Percentiles rank a stretch among this genome's conserved stretches.
Evolutionary conservation across 169 alveolate species (phyloP).

Genomic region (Cryptosporidium sp.): DNA sequence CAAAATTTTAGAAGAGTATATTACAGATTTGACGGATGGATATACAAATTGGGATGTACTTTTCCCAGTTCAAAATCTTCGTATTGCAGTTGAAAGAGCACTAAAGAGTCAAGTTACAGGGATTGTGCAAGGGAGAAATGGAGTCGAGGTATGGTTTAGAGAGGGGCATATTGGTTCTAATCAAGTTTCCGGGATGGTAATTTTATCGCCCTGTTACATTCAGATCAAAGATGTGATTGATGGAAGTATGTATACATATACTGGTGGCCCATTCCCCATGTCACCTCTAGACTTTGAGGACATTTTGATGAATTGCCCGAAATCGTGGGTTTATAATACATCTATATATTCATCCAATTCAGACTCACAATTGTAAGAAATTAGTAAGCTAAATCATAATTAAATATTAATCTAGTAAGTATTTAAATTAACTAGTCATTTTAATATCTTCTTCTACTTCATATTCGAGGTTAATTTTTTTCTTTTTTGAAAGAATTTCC

Average conservation of each 20-base stretch:
- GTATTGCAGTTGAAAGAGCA: conserved; percentile 70
- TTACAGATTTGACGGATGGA: conserved; percentile 72
- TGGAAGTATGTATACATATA: conserved; percentile 75
- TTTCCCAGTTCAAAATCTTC: conserved; percentile 41
- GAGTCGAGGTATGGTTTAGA: conserved; percentile 68
- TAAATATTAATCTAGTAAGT: neutral
- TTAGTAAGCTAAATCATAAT: neutral
- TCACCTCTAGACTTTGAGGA: conserved; percentile 65
- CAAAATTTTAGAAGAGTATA: conserved; percentile 31
- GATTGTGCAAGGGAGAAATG: conserved; percentile 59
- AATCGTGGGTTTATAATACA: conserved; percentile 56
- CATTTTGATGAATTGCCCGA: conserved; percentile 61
- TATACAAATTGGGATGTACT: conserved; percentile 68
- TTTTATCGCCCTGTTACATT: conserved; percentile 53
- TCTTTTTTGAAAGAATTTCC: conserved; percentile 39
- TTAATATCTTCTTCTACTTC: conserved; percentile 70
- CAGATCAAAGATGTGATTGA: conserved; percentile 75
- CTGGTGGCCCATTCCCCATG: conserved; percentile 70
- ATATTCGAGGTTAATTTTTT: conserved; percentile 71
- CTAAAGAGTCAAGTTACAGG: conserved; percentile 71
- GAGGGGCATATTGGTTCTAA: conserved; percentile 62
- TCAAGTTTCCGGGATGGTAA: conserved; percentile 71
- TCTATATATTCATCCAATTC: conserved; percentile 32
- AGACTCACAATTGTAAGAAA: neutral
- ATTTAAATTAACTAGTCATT: neutral